Evolutionary conservation across 371 early-diverging fungal genomes (phyloP).

Genomic region (Amoeboaphelidium protococcarum): DNA sequence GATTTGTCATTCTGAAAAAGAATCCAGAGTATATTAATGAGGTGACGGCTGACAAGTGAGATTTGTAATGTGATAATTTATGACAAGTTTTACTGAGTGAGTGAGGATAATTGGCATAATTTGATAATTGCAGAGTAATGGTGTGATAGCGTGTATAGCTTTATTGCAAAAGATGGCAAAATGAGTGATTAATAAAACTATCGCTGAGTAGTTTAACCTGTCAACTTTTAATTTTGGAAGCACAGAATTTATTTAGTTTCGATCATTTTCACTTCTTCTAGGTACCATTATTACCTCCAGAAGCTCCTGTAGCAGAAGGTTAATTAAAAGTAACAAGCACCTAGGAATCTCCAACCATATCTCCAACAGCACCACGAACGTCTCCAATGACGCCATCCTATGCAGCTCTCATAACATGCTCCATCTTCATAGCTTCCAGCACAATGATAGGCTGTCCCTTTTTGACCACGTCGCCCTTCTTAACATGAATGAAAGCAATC

Average conservation of each 20-base stretch:
- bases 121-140: no score
- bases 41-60: neutral
- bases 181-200: no score
- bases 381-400: constrained; percentile 25
- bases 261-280: no score
- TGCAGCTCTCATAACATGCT: constrained; percentile 26
- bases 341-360: constrained; percentile 31
- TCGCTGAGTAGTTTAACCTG: no score
- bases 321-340: constrained; percentile 28
- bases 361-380: constrained; percentile 29
- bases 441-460: neutral
- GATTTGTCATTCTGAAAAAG: constrained; percentile 78
- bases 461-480: constrained; percentile 6
- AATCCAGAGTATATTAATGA: constrained; percentile 64
- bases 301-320: no score
- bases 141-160: no score
- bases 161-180: no score
- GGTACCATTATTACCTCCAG: no score
- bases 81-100: no score
- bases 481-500: constrained; percentile 12
- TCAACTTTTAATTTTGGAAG: no score
- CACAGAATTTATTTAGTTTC: no score
- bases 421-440: constrained; percentile 1
- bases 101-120: neutral
- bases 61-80: no score